Evolutionary conservation across 306 rosid species (phyloP), one percentile per base, ranked within the genome.

Genomic region (Cucumis hystrix): DNA sequence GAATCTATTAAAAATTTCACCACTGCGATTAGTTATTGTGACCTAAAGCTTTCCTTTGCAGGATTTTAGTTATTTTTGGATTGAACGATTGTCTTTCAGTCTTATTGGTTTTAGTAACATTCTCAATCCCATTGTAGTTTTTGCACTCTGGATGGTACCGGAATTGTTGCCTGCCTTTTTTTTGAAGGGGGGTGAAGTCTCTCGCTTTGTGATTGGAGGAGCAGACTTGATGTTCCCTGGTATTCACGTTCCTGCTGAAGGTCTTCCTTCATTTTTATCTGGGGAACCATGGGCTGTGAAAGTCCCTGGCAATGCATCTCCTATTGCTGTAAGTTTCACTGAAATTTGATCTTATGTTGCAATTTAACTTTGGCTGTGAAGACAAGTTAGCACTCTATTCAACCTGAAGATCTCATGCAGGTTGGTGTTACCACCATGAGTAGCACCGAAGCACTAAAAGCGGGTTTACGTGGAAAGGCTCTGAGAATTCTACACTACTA

Each of bases 161-260:
- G 90, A 90, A 61, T 80, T 94, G 25, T 79, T 94, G 83, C 98
- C 98, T 68, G 83, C 87, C 83, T 94, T 94, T 85, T 51, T 82
- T 79, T 84, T 94, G 62, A 94, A 94, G 84, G 96, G 92, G 37
- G 97, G 98, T 20, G 97, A 87, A 87, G 98, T 91, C 59, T 94
- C 97, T 30, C 90, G 86, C 47, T 94, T 66, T 78, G 78, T 94
- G 76, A 89, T 94, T 13, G 96, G 97, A 40, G 98, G 98, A 63
- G 98, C 98, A 6, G 98, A 94, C 80, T 85, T 94, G 86, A 94
- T 94, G 98, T 94, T 94, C 84, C 98, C 98, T 0, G 98, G 98
- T 75, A 94, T 94, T 83, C 83, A 73, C 41, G 84, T 91, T 47
- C 97, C 96, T 75, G 82, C 87, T 10, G 90, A 94, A 75, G 98